Base-by-base conservation (phyloP, 176 grass and related monocot genomes). In the Dendrocalamus sinicus region DNA sequence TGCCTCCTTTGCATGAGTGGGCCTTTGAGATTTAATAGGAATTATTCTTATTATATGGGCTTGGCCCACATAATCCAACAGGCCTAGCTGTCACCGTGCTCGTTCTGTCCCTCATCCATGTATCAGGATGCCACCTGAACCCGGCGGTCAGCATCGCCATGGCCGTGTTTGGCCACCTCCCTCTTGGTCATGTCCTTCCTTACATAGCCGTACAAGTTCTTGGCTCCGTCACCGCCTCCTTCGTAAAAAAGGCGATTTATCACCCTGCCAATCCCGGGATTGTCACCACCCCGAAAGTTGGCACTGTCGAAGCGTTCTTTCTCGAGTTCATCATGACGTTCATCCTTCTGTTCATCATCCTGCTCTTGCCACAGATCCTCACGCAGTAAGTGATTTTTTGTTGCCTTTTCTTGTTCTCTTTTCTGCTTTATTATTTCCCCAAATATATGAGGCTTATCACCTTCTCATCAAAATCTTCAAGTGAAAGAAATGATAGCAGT, bases 321-420 rank as follows among this genome's bases (percentile, higher is more conserved):
- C 64, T 97, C 9, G 94, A 97, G 85, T 94, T 97, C 73, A 39
- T 92, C 79, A 92, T 83, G 10, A 94, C 94, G 12, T 97, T 92
- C 61, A 67, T 88, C 14, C 89, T 97, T 46, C 67, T 94, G 51
- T 90, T 97, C 69, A 86, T 96, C 81, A 85, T 96, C 73, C 71
- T 26, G 83, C 91, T 22, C 85, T 92, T 2, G 85, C 94, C 8
- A 90, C 86, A 0, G 89, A 93, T 6, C 74, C 85, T n/a, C n/a
- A n/a, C 0, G 26, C 46, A 5, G 39, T 40, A 40, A 40, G 6
- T 40, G 39, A 40, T 40, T 40, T 40, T 40, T 40, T 40, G 39
- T 40, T 40, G 39, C 39, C 39, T 40, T 40, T 40, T 5, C 39
- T 40, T 40, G 39, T 40, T 40, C 39, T 40, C 3, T 40, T 40